Conservation (phyloP, 2,329 filamentous ascomycete species). For the Niveomyces coronatus region DNA sequence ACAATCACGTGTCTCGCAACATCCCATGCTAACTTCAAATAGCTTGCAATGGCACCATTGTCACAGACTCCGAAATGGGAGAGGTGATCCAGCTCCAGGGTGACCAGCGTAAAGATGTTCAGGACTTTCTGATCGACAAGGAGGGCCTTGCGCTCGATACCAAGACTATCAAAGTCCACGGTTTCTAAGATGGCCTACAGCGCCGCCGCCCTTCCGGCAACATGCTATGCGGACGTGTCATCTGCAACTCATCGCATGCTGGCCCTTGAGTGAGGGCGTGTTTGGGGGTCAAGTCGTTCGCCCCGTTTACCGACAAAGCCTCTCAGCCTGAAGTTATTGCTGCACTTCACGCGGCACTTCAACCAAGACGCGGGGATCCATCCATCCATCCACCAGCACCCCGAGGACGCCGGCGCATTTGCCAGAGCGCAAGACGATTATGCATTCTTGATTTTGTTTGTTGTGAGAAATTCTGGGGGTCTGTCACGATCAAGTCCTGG, state of each 20-base stretch:
- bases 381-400: constrained; percentile 17
- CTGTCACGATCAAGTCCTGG: background rate
- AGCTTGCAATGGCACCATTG: constrained; percentile 99
- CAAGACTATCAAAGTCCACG: constrained; percentile 88
- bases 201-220: constrained; percentile 27
- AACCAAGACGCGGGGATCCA: constrained; percentile 20
- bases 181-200: constrained; percentile 34
- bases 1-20: background rate
- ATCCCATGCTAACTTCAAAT: constrained; percentile 9
- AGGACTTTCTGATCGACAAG: constrained; percentile 94
- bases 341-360: too few relatives aligned
- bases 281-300: constrained; percentile 7
- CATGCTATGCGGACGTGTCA: constrained; percentile 3
- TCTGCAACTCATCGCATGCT: constrained; percentile 4
- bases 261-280: constrained; percentile 13
- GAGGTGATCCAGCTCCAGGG: constrained; percentile 99
- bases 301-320: constrained; percentile 6
- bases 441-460: constrained; percentile 13
- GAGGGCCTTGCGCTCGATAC: constrained; percentile 86
- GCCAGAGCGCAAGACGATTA: constrained; percentile 17
- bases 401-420: constrained; percentile 19
- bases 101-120: constrained; percentile 97
- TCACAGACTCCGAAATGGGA: constrained; percentile 91
- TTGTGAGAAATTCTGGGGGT: constrained; percentile 9
- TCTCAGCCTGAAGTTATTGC: too few relatives aligned